Evolutionary conservation across 352 stramenopile genomes (phyloP).

Genomic region (Albugo laibachii): DNA sequence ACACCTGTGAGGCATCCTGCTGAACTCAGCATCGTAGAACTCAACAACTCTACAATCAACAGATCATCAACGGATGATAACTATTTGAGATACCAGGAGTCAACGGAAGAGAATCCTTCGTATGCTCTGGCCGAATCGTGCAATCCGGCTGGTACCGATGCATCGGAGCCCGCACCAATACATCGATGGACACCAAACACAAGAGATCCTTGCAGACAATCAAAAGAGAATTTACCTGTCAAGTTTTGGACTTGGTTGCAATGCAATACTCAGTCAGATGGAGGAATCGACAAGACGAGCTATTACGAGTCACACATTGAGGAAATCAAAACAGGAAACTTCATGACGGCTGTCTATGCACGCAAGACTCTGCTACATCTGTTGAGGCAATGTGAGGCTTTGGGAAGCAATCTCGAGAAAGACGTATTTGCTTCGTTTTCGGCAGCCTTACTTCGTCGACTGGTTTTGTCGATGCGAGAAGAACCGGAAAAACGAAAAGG

Average conservation of each 20-base stretch:
- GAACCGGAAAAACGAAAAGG: neutral
- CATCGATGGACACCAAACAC: constrained; percentile 10
- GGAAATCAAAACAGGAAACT: constrained; percentile 28
- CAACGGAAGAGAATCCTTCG: constrained; percentile 60
- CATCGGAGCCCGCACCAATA: constrained; percentile 4
- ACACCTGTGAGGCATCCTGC: neutral
- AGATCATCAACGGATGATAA: constrained; percentile 5
- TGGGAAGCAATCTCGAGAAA: neutral
- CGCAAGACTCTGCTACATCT: constrained; percentile 47
- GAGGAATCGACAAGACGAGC: constrained; percentile 33
- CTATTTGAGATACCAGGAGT: constrained; percentile 31
- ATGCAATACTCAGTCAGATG: constrained; percentile 38
- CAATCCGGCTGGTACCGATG: neutral
- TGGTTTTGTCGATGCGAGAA: constrained; percentile 1
- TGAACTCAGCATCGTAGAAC: no score
- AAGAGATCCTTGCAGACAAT: constrained; percentile 19
- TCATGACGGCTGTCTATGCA: constrained; percentile 38
- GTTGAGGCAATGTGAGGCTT: constrained; percentile 29
- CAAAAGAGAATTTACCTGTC: constrained; percentile 15
- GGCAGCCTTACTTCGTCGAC: neutral
- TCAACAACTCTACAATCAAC: neutral
- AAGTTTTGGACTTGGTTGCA: constrained; percentile 31
- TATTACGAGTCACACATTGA: constrained; percentile 41
- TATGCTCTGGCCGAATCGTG: constrained; percentile 52
- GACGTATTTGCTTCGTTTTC: no score